Conservation (phyloP, 139 green algal species). For the Chlamydomonas eustigma region DNA sequence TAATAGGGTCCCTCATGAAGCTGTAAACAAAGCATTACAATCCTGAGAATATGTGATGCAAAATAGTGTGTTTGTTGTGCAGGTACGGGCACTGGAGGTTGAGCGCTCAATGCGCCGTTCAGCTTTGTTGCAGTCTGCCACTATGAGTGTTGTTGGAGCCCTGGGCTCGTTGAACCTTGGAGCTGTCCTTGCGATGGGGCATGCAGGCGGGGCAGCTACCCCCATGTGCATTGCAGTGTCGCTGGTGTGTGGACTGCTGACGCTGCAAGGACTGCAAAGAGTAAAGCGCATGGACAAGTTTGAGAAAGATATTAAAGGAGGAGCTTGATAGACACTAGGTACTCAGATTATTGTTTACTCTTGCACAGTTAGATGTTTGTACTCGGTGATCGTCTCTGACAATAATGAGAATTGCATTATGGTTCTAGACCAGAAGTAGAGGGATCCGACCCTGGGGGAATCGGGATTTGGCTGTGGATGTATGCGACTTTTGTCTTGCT, state of each 20-base stretch:
- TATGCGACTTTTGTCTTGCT: too few relatives aligned
- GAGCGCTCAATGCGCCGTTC: slow-evolving; percentile 59
- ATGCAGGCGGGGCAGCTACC: slow-evolving; percentile 19
- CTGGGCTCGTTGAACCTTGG: slow-evolving; percentile 68
- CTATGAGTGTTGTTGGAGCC: slow-evolving; percentile 52
- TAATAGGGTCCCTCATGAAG: neutral
- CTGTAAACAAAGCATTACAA: too few relatives aligned
- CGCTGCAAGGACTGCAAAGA: slow-evolving; percentile 44
- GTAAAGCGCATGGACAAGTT: slow-evolving; percentile 81
- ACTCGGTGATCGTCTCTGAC: too few relatives aligned
- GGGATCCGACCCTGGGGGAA: too few relatives aligned
- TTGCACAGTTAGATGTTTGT: too few relatives aligned
- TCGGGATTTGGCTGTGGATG: too few relatives aligned
- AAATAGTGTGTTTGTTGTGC: too few relatives aligned
- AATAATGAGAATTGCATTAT: too few relatives aligned
- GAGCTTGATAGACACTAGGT: too few relatives aligned
- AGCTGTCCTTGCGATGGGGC: slow-evolving; percentile 48
- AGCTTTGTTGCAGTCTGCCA: slow-evolving; percentile 59
- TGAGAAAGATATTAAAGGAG: slow-evolving; percentile 63
- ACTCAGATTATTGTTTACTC: too few relatives aligned
- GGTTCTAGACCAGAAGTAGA: too few relatives aligned
- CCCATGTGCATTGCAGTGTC: slow-evolving; percentile 31
- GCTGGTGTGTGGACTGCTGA: slow-evolving; percentile 48
- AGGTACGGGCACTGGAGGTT: slow-evolving; percentile 67
- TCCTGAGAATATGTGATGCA: too few relatives aligned